Evolutionary conservation across 345 rosid genomes (phyloP).

Genomic region (Triadica sebifera): DNA sequence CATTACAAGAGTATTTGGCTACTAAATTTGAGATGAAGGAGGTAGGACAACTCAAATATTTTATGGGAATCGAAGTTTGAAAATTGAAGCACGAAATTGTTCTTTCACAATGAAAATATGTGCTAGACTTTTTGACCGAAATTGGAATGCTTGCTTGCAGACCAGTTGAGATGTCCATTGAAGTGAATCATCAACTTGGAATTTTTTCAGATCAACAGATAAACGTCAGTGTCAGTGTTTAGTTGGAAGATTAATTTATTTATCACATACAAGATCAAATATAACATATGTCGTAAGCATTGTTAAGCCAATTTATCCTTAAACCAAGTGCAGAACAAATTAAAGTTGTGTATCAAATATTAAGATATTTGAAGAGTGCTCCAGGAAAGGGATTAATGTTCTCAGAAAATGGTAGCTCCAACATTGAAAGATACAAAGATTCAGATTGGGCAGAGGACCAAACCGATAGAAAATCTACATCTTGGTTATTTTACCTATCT

Average conservation of each 20-base stretch:
- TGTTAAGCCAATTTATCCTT: not conserved
- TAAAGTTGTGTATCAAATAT: too few relatives aligned
- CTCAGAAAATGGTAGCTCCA: not conserved
- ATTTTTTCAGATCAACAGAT: too few relatives aligned
- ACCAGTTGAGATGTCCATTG: not conserved
- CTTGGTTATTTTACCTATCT: not conserved
- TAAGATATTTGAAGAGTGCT: not conserved
- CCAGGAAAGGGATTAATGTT: not conserved
- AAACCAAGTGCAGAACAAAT: too few relatives aligned
- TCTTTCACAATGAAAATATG: constrained; percentile 1
- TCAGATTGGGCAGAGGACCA: not conserved
- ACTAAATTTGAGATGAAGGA: too few relatives aligned
- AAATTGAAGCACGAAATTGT: not conserved
- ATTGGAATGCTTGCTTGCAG: not conserved
- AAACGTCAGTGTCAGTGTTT: not conserved
- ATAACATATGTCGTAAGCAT: not conserved
- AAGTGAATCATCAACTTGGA: not conserved
- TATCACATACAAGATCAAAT: not conserved
- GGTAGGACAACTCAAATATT: too few relatives aligned
- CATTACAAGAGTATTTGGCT: too few relatives aligned
- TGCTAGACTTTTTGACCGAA: not conserved
- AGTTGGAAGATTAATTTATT: not conserved
- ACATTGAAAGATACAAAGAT: not conserved
- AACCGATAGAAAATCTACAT: not conserved
- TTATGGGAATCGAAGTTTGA: not conserved